Evolutionary conservation across 495 filamentous ascomycete species (phyloP).

Genomic region (Penicillium crystallinum): DNA sequence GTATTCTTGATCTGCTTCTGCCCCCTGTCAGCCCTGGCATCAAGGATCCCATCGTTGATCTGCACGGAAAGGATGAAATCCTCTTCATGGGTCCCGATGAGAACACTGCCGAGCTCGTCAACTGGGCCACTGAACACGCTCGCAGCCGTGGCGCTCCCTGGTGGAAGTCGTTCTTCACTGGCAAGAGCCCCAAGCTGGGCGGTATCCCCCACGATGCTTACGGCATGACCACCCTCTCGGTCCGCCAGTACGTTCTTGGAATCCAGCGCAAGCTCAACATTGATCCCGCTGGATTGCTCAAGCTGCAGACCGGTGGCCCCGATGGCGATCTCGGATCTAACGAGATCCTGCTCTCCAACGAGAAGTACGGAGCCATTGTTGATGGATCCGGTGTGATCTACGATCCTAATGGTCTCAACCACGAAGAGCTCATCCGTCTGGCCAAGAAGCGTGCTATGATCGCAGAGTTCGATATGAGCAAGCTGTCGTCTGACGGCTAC

Average conservation of each 20-base stretch:
- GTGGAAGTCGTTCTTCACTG: slow-evolving; percentile 99
- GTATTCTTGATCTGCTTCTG: slow-evolving; percentile 89
- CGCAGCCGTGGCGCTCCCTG: slow-evolving; percentile 82
- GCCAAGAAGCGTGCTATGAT: slow-evolving; percentile 89
- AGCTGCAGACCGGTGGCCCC: slow-evolving; percentile 96
- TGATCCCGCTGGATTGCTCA: slow-evolving; percentile 73
- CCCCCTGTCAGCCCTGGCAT: slow-evolving; percentile 89
- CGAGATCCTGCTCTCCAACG: slow-evolving; percentile 91
- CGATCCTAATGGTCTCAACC: slow-evolving; percentile 84
- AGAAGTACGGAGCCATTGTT: slow-evolving; percentile 89
- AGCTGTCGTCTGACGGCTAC: slow-evolving; percentile 83
- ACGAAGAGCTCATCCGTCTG: slow-evolving; percentile 73
- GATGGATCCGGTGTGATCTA: slow-evolving; percentile 94
- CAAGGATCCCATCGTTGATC: slow-evolving; percentile 96
- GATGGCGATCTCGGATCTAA: slow-evolving; percentile 97
- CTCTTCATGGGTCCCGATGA: slow-evolving; percentile 98
- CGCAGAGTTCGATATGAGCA: slow-evolving; percentile 74
- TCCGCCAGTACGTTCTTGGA: slow-evolving; percentile 89
- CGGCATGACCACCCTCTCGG: slow-evolving; percentile 96
- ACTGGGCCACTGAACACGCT: slow-evolving; percentile 97
- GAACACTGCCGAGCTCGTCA: slow-evolving; percentile 94
- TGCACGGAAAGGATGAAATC: slow-evolving; percentile 91
- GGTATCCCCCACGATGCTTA: slow-evolving; percentile 95
- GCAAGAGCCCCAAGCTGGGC: slow-evolving; percentile 91
- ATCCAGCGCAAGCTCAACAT: slow-evolving; percentile 95